These are phyloP conservation scores for Psidium guajava DNA, from an alignment of 345 rosid genomes.

Conservation along the genomic window DNA sequence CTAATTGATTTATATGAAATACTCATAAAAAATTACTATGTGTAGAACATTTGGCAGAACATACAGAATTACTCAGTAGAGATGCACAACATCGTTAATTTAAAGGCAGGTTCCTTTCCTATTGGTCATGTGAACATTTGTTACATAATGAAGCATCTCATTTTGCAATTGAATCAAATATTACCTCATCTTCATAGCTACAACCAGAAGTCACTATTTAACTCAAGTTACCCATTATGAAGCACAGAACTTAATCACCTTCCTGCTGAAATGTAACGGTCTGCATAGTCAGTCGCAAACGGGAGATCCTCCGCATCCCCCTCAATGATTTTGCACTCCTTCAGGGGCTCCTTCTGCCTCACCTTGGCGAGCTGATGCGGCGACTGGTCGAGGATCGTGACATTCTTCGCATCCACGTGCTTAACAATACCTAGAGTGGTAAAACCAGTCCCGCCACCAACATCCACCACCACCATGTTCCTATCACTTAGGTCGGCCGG, in stretches of 20 bases:
- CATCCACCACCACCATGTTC: slow-evolving; percentile 84
- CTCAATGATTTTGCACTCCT: slow-evolving; percentile 82
- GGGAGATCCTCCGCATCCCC: slow-evolving; percentile 98
- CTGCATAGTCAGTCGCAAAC: slow-evolving; percentile 79
- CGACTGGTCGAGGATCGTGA: slow-evolving; percentile 92
- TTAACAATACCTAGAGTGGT: slow-evolving; percentile 93
- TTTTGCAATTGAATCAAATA: not conserved
- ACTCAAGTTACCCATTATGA: not conserved
- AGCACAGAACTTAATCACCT: slow-evolving; percentile 29
- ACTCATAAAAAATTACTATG: not conserved
- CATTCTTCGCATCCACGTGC: slow-evolving; percentile 92
- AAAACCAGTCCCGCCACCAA: slow-evolving; percentile 99
- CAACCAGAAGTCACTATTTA: not conserved
- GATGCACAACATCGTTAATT: not conserved
- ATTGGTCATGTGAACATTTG: not conserved
- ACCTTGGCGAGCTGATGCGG: slow-evolving; percentile 99
- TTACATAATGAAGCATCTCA: not conserved
- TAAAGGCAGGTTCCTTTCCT: not conserved
- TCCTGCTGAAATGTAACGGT: slow-evolving; percentile 95
- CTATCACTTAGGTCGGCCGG: slow-evolving; percentile 80
- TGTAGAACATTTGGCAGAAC: not conserved
- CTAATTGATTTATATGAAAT: not conserved
- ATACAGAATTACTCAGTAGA: not conserved
- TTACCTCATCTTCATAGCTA: not conserved
- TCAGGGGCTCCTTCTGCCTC: slow-evolving; percentile 87